Percentiles rank a stretch among this genome's conserved stretches.
phyloP scores from a whole-genome alignment of 257 asterid genomes.

The Scutellaria galericulata region DNA sequence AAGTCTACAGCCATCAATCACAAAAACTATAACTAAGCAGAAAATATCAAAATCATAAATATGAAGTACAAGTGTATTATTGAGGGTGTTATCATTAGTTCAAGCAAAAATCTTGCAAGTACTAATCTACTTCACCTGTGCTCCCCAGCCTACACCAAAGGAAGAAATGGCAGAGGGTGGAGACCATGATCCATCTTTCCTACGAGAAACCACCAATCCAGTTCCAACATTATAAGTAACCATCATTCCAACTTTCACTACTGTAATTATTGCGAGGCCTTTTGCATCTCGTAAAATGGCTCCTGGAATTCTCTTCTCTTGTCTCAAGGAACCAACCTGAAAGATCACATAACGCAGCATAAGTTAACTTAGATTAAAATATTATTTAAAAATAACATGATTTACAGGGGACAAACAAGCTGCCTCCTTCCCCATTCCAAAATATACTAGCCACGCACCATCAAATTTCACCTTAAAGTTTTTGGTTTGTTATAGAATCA shows the following conservation, averaged over 20 bases:
- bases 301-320: constrained; percentile 89
- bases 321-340: constrained; percentile 75
- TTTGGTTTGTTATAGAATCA: neutral
- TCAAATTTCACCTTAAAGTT: neutral
- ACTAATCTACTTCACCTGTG: constrained; percentile 66
- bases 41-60: neutral
- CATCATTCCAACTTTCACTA: constrained; percentile 89
- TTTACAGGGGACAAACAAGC: neutral
- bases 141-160: constrained; percentile 98
- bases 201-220: constrained; percentile 86
- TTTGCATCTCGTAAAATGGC: constrained; percentile 85
- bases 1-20: too few relatives aligned
- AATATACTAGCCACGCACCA: neutral
- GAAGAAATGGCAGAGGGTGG: constrained; percentile 97
- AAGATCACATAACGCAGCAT: constrained; percentile 26
- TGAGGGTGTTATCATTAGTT: neutral
- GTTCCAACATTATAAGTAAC: constrained; percentile 95
- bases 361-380: constrained; percentile 9
- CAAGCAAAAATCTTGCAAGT: constrained; percentile 18
- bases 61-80: constrained; percentile 3
- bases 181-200: constrained; percentile 98
- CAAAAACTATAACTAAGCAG: neutral
- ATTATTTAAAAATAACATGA: constrained; percentile 16
- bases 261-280: constrained; percentile 94
- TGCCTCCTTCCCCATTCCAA: neutral